phyloP scores from a whole-genome alignment of 83 land plant species.

The Diphasiastrum complanatum region DNA sequence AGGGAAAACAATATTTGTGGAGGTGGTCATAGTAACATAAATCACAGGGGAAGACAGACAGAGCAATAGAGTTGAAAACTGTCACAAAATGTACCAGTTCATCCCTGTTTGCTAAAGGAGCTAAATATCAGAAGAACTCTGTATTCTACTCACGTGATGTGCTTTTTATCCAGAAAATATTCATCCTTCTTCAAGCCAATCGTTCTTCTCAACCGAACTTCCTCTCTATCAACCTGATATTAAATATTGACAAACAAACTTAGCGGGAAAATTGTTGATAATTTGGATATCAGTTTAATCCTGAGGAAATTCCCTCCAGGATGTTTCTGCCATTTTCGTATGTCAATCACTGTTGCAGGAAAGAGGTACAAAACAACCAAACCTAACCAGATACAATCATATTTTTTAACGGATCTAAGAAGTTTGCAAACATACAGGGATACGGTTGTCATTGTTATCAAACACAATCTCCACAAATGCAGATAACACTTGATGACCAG shows the following conservation, averaged over 20 bases:
- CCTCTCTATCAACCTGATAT: constrained; percentile 89
- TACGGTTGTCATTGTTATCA: constrained; percentile 94
- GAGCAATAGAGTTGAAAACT: too few relatives aligned
- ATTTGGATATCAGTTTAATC: not conserved
- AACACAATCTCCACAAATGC: constrained; percentile 99
- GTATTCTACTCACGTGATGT: constrained; percentile 91
- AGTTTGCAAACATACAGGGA: constrained; percentile 53
- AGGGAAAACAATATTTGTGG: too few relatives aligned
- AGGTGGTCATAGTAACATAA: too few relatives aligned
- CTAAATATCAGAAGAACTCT: too few relatives aligned
- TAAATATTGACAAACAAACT: not conserved
- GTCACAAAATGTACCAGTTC: too few relatives aligned
- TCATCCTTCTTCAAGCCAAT: constrained; percentile 93
- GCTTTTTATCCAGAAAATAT: constrained; percentile 90
- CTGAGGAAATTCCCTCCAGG: not conserved
- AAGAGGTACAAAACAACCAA: too few relatives aligned
- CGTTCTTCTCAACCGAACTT: constrained; percentile 79
- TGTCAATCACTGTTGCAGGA: too few relatives aligned
- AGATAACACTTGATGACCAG: constrained; percentile 88
- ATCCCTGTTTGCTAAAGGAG: too few relatives aligned
- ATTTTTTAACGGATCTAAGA: not conserved
- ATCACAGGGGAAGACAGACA: too few relatives aligned
- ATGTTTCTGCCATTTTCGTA: too few relatives aligned
- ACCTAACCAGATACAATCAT: too few relatives aligned
- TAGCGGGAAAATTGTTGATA: not conserved